Base-by-base conservation (phyloP, 2,329 filamentous ascomycete species). In the Elsinoe ampelina region DNA sequence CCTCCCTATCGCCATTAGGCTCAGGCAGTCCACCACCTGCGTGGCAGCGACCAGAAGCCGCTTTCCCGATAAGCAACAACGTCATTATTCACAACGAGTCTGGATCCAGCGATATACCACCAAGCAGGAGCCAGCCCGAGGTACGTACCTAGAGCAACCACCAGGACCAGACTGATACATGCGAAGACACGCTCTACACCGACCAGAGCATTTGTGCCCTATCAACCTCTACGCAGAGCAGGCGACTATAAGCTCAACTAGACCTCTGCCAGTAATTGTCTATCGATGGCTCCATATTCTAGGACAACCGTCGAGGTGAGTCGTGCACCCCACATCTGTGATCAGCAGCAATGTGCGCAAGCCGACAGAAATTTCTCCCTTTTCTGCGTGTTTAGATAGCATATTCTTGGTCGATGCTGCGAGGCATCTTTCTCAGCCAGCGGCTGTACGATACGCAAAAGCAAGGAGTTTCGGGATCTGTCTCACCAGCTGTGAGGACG, bases 281-380 rank as follows among this genome's bases (percentile, higher is more conserved):
- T 15, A 45, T 38, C 54, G 54, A 48, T 41, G 54, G 54, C 34
- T 38, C 54, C 54, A 17, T 32, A 2, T 35, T n/a, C n/a, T 4
- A 17, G 41, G 54, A 56, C 30, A 56, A 56, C 54, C 54, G 54
- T 56, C 41, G 39, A 56, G 54, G 54, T 56, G 54, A 56, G 54
- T 56, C 38, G 41, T 56, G 54, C 54, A 15, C 19, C 10, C 15
- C 26, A 17, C 11, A 15, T 38, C 15, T 35, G 39, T 55, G 52
- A 55, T 22, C 15, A 30, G 11, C 52, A 26, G 34, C 39, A 55
- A 36, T 20, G 26, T 39, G 35, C 38, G 48, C 41, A 45, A 45
- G 48, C 36, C 26, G 20, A 55, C 38, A 30, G 36, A 42, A 5
- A 36, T 35, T 26, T 54, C 38, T 34, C 26, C 26, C 22, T 47